Evolutionary conservation across 768 basidiomycete species (phyloP).

Genomic region (Hortiboletus campestris): DNA sequence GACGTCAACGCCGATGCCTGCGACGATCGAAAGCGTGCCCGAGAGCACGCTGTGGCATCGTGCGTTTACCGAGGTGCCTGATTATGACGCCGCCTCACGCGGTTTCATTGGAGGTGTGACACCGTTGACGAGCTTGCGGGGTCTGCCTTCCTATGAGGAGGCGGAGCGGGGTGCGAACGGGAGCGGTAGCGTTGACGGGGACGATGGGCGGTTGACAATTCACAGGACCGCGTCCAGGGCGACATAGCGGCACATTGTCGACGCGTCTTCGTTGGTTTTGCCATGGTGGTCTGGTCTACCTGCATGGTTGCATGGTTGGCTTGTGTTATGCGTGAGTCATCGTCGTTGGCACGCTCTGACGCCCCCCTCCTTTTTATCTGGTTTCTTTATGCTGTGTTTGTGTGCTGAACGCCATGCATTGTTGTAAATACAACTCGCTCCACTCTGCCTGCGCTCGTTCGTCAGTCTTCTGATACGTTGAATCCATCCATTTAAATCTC

Average conservation of each 20-base stretch:
- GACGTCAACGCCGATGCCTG: slow-evolving; percentile 1
- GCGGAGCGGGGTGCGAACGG: slow-evolving; percentile 29
- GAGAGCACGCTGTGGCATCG: slow-evolving; percentile 49
- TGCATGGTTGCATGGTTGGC: not conserved
- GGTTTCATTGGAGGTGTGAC: slow-evolving; percentile 93
- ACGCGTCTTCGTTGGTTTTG: too few species aligned
- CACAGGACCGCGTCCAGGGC: not conserved
- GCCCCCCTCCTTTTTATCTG: not conserved
- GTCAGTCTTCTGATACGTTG: too few species aligned
- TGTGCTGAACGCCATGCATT: not conserved
- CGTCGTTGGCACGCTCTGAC: not conserved
- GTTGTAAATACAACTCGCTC: not conserved
- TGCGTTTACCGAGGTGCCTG: slow-evolving; percentile 76
- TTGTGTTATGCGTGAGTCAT: not conserved
- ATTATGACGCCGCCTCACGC: slow-evolving; percentile 78
- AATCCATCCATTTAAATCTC: not conserved
- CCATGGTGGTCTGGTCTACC: not conserved
- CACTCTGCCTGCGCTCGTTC: too few species aligned
- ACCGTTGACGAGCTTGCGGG: slow-evolving; percentile 71
- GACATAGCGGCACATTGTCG: not conserved
- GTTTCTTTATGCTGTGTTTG: not conserved
- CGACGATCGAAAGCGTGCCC: slow-evolving; percentile 19
- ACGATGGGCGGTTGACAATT: slow-evolving; percentile 14
- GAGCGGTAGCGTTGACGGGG: not conserved
- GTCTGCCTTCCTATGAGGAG: slow-evolving; percentile 88